phyloP scores from a whole-genome alignment of 108 stramenopile genomes.

The Skeletonema marinoi region DNA sequence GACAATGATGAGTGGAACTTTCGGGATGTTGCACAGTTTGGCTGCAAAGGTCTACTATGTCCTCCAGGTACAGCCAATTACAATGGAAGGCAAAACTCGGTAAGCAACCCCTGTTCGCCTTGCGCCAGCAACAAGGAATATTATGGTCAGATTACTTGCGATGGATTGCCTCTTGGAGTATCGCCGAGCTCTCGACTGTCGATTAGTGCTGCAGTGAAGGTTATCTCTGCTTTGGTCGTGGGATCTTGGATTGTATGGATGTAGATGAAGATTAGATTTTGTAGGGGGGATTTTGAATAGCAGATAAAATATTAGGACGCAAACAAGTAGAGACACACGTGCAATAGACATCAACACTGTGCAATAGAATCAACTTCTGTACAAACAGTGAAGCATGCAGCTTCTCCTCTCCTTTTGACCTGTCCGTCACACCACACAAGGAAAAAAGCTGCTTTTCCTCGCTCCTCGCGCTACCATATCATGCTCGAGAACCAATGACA shows the following conservation, averaged over 20 bases:
- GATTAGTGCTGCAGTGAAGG: background rate
- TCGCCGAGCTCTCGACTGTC: conserved; percentile 11
- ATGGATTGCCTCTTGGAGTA: conserved; percentile 31
- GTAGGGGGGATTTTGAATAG: background rate
- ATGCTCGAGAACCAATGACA: no score
- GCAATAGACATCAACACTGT: no score
- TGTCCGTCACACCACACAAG: no score
- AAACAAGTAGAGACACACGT: background rate
- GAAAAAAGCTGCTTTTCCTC: no score
- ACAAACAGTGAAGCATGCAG: no score
- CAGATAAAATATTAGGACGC: background rate
- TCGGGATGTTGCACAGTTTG: conserved; percentile 65
- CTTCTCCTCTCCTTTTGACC: no score
- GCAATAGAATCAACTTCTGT: no score
- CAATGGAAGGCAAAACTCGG: conserved; percentile 36
- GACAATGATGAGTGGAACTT: conserved; percentile 59
- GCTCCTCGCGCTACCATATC: no score
- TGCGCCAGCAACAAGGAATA: conserved; percentile 35
- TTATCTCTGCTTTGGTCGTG: background rate
- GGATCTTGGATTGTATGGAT: background rate
- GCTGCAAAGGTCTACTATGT: conserved; percentile 79
- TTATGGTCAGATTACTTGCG: conserved; percentile 44
- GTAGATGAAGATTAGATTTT: background rate
- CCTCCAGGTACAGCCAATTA: conserved; percentile 59
- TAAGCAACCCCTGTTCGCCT: conserved; percentile 22